These are phyloP conservation scores for Nothopassalora personata DNA, from an alignment of 2,329 filamentous ascomycete species.

Conservation along the genomic window DNA sequence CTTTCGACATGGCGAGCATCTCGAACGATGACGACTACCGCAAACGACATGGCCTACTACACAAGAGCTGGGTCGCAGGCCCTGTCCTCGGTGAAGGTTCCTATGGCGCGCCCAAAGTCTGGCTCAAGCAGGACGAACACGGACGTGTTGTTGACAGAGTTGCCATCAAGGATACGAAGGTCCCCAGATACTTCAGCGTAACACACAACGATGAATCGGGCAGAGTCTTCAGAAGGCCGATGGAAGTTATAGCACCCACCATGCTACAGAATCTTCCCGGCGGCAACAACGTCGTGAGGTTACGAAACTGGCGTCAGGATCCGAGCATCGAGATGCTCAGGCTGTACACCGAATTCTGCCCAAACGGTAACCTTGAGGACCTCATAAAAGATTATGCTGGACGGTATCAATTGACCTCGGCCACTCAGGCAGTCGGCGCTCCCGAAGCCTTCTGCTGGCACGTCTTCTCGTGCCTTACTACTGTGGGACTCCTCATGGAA, in stretches of 20 bases:
- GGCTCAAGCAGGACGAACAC: neutral
- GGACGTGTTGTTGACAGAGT: neutral
- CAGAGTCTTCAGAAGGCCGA: neutral
- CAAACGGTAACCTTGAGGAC: neutral
- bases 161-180: neutral
- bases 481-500: conserved; percentile 14
- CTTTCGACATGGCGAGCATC: neutral
- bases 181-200: neutral
- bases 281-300: neutral
- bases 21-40: neutral
- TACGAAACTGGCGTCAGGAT: neutral
- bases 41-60: neutral
- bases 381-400: neutral
- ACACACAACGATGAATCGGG: neutral
- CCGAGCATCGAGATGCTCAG: neutral
- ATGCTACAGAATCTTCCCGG: neutral
- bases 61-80: neutral
- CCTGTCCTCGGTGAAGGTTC: neutral
- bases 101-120: neutral
- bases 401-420: neutral
- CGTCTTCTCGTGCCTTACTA: conserved; percentile 12
- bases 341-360: neutral
- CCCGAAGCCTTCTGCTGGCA: conserved; percentile 11
- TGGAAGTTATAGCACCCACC: neutral
- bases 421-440: neutral